phyloP scores from a whole-genome alignment of 768 basidiomycete genomes.

The Fibroporia radiculosa region DNA sequence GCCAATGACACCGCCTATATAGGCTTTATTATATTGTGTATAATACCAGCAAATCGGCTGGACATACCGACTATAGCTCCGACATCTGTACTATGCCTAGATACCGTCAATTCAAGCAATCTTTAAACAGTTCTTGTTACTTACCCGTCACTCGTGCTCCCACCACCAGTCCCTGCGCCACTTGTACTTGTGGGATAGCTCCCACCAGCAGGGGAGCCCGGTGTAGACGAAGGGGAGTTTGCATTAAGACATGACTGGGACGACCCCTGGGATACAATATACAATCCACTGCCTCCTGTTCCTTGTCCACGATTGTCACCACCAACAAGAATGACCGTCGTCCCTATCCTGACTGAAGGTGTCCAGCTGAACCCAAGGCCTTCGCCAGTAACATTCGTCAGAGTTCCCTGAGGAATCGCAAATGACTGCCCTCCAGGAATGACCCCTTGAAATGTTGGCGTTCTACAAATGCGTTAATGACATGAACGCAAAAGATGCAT shows the following conservation, averaged over 20 bases:
- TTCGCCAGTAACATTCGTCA: conserved; percentile 33
- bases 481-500: neutral
- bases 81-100: conserved; percentile 26
- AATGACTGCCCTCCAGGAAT: conserved; percentile 81
- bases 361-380: conserved; percentile 69
- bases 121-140: neutral
- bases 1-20: conserved; percentile 44
- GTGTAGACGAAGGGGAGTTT: conserved; percentile 68
- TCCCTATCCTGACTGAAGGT: conserved; percentile 54
- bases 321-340: conserved; percentile 57
- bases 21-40: conserved; percentile 9
- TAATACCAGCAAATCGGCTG: neutral
- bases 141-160: conserved; percentile 3
- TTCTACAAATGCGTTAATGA: conserved; percentile 27
- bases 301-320: conserved; percentile 65
- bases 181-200: conserved; percentile 51
- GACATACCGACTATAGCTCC: conserved; percentile 45
- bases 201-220: conserved; percentile 70
- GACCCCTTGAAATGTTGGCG: conserved; percentile 55
- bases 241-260: conserved; percentile 46
- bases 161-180: conserved; percentile 26
- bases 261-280: conserved; percentile 47
- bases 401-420: conserved; percentile 41
- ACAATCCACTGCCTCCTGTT: conserved; percentile 54
- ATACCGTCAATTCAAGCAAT: neutral